phyloP scores from a whole-genome alignment of 768 basidiomycete species.

The Mycena alexandri region DNA sequence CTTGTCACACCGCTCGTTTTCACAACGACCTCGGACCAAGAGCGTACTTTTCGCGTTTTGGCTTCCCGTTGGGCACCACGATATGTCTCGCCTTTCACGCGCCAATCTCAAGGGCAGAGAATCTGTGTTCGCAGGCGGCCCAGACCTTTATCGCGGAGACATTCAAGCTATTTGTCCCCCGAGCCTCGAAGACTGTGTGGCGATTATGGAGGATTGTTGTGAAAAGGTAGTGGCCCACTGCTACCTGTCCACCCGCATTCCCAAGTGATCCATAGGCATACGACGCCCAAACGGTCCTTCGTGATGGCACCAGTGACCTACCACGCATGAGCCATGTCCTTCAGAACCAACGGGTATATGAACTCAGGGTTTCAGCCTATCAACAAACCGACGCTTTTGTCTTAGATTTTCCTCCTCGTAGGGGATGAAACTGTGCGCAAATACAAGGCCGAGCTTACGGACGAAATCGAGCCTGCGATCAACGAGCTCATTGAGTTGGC shows the following conservation, averaged over 20 bases:
- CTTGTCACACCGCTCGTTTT: too few relatives aligned
- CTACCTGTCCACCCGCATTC: not conserved
- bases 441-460: slow-evolving; percentile 81
- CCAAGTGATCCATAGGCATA: slow-evolving; percentile 59
- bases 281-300: slow-evolving; percentile 76
- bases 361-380: not conserved
- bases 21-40: too few relatives aligned
- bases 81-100: slow-evolving; percentile 67
- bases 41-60: too few relatives aligned
- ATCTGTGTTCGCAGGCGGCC: slow-evolving; percentile 77
- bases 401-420: slow-evolving; percentile 83
- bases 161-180: slow-evolving; percentile 76
- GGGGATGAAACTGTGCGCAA: slow-evolving; percentile 78
- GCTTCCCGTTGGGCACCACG: too few relatives aligned
- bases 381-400: slow-evolving; percentile 5
- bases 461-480: slow-evolving; percentile 87
- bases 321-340: slow-evolving; percentile 78
- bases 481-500: slow-evolving; percentile 79
- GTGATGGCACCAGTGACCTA: slow-evolving; percentile 78
- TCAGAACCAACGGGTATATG: slow-evolving; percentile 71
- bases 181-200: slow-evolving; percentile 80
- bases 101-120: slow-evolving; percentile 70
- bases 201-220: slow-evolving; percentile 85
- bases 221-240: slow-evolving; percentile 60
- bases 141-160: slow-evolving; percentile 75